These are phyloP conservation scores for Ganoderma leucocontextum DNA, from an alignment of 1,284 basidiomycete genomes.

Conservation along the genomic window DNA sequence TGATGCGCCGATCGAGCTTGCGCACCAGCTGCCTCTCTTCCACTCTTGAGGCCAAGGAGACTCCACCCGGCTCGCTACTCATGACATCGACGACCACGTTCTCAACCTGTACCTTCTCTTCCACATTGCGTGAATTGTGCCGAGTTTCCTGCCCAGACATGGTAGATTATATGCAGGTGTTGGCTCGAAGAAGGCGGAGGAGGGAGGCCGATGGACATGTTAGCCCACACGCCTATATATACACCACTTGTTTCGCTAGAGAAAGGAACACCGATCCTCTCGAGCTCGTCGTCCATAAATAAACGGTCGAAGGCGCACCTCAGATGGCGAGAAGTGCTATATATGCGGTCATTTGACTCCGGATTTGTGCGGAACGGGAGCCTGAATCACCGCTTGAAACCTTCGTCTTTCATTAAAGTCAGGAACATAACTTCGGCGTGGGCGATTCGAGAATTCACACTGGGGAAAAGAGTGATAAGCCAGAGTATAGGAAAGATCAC, in stretches of 20 bases:
- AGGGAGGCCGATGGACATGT: background rate
- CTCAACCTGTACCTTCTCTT: background rate
- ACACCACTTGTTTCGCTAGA: background rate
- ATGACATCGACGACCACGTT: background rate
- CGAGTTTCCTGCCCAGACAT: background rate
- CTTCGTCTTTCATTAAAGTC: background rate
- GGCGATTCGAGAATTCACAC: background rate
- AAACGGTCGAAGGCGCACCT: background rate
- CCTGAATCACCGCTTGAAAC: background rate
- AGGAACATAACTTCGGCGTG: background rate
- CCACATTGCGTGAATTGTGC: background rate
- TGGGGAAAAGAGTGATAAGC: background rate
- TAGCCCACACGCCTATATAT: constrained; percentile 2
- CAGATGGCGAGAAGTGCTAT: background rate
- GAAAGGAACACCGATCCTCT: background rate
- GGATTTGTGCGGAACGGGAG: background rate
- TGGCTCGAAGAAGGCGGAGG: background rate
- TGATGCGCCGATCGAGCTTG: constrained; percentile 68
- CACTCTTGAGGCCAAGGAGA: background rate
- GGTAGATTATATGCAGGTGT: background rate
- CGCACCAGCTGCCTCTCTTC: constrained; percentile 64
- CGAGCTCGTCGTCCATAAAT: background rate
- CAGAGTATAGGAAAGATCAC: background rate
- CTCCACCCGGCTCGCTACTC: no score
- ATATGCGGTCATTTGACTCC: background rate